Conservation (phyloP, 2,329 filamentous ascomycete genomes). For the Curvularia sp. region DNA sequence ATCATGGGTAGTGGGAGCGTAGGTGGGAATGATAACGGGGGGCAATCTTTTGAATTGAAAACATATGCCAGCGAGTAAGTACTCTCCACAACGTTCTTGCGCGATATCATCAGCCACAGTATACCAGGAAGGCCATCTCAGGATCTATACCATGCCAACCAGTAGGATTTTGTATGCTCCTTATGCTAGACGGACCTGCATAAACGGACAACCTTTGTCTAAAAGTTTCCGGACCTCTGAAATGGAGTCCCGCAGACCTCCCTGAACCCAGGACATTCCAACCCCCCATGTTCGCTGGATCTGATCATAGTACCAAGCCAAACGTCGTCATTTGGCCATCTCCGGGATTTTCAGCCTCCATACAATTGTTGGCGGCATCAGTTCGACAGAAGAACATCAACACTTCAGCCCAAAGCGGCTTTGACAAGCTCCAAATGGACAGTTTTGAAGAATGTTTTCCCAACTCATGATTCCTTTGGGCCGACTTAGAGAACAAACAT, state of each 20-base stretch:
- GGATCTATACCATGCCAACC: not conserved
- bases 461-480: not conserved
- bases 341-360: not conserved
- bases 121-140: not conserved
- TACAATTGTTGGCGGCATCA: not conserved
- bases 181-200: not conserved
- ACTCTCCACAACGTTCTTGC: slow-evolving; percentile 8
- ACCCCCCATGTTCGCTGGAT: too few relatives aligned
- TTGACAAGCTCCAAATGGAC: not conserved
- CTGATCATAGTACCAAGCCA: not conserved
- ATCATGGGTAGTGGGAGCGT: not conserved
- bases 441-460: not conserved
- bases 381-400: not conserved
- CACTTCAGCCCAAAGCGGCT: not conserved
- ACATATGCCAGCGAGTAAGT: slow-evolving; percentile 17
- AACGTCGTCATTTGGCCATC: too few relatives aligned
- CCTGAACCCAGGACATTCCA: too few relatives aligned
- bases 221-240: not conserved
- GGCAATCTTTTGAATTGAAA: not conserved
- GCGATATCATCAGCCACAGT: slow-evolving; percentile 8
- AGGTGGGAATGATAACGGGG: not conserved
- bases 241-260: too few relatives aligned
- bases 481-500: not conserved
- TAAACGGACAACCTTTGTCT: not conserved
- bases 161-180: not conserved